phyloP scores from a whole-genome alignment of 768 basidiomycete genomes.

The Fistulinella prunicolor region DNA sequence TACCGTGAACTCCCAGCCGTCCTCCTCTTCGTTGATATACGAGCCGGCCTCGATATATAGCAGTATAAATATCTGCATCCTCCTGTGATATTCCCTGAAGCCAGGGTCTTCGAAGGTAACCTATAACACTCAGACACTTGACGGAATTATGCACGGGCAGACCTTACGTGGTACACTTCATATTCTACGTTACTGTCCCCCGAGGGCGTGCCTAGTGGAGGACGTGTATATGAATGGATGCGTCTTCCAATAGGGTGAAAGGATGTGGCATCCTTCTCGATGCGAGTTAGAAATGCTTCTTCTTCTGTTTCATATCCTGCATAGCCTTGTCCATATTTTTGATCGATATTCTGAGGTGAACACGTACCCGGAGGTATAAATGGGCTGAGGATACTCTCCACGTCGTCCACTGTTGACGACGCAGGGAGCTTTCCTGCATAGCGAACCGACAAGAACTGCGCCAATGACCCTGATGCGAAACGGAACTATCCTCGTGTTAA shows the following conservation, averaged over 20 bases:
- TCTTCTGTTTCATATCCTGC: slow-evolving; percentile 71
- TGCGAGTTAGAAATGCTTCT: slow-evolving; percentile 59
- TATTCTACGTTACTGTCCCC: slow-evolving; percentile 64
- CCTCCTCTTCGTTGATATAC: slow-evolving; percentile 92
- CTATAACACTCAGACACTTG: slow-evolving; percentile 39
- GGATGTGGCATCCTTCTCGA: slow-evolving; percentile 71
- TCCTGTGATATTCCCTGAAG: slow-evolving; percentile 86
- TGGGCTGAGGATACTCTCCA: slow-evolving; percentile 69
- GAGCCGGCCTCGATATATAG: slow-evolving; percentile 95
- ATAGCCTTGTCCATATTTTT: background rate
- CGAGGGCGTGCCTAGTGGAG: slow-evolving; percentile 40
- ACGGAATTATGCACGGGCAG: background rate
- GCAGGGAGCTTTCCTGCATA: slow-evolving; percentile 65
- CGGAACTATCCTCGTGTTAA: slow-evolving; percentile 50
- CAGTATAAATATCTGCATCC: slow-evolving; percentile 92
- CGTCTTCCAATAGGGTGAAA: slow-evolving; percentile 79
- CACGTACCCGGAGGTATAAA: slow-evolving; percentile 70
- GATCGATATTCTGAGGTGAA: background rate
- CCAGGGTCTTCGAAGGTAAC: slow-evolving; percentile 81
- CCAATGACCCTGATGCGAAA: slow-evolving; percentile 85
- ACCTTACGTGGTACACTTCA: slow-evolving; percentile 87
- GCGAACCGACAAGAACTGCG: slow-evolving; percentile 66
- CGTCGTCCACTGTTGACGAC: slow-evolving; percentile 78
- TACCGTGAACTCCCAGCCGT: slow-evolving; percentile 89
- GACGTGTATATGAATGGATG: slow-evolving; percentile 75